phyloP scores from a whole-genome alignment of 2,329 filamentous ascomycete species.

The Grosmannia huntii region DNA sequence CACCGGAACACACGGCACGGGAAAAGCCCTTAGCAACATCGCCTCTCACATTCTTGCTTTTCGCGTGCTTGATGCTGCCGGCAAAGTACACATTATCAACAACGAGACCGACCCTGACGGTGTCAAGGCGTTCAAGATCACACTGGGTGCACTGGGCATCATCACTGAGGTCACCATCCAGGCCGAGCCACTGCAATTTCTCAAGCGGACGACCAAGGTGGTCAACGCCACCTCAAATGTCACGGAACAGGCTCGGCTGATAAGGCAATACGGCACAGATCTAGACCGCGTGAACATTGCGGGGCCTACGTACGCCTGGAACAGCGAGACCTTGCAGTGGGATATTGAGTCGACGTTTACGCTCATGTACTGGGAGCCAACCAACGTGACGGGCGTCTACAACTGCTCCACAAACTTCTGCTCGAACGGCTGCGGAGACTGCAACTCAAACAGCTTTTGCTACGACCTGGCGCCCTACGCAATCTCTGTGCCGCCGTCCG shows the following conservation, averaged over 20 bases:
- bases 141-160: neutral
- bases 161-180: neutral
- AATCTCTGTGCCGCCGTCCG: neutral
- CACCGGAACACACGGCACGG: neutral
- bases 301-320: neutral
- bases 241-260: neutral
- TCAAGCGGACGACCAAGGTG: neutral
- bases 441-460: neutral
- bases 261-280: neutral
- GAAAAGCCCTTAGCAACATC: neutral
- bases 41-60: neutral
- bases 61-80: neutral
- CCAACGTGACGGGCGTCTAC: neutral
- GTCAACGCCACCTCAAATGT: neutral
- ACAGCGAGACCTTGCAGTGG: neutral
- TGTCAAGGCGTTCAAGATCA: neutral
- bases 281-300: neutral
- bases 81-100: neutral
- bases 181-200: neutral
- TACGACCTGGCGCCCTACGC: slow-evolving; percentile 1
- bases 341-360: neutral
- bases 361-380: slow-evolving; percentile 1
- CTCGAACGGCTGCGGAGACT: neutral
- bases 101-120: neutral
- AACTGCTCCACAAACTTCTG: slow-evolving; percentile 1